These are phyloP conservation scores for Syzygium aqueum DNA, from an alignment of 345 rosid genomes.

Conservation along the genomic window DNA sequence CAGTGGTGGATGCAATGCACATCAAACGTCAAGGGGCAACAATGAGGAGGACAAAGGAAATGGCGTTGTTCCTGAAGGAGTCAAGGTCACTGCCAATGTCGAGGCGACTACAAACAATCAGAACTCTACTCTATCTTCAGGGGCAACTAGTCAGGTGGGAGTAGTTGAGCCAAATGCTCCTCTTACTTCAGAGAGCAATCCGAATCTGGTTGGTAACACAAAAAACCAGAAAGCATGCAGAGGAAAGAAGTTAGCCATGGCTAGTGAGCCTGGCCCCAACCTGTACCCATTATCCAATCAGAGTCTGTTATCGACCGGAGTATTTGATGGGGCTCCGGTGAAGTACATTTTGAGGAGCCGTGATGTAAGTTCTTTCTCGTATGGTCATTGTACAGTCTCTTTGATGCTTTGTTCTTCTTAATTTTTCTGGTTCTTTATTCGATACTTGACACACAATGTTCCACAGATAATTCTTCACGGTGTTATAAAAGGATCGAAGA, in stretches of 20 bases:
- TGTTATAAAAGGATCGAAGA: constrained; percentile 31
- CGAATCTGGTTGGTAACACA: constrained; percentile 1
- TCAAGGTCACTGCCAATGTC: constrained; percentile 16
- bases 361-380: constrained; percentile 20
- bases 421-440: not conserved
- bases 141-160: constrained; percentile 7
- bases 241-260: constrained; percentile 15
- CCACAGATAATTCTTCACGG: constrained; percentile 26
- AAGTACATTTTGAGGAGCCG: constrained; percentile 45
- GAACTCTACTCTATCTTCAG: constrained; percentile 17
- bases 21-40: constrained; percentile 6
- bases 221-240: not conserved
- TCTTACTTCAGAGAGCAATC: not conserved
- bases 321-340: constrained; percentile 53
- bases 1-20: not conserved
- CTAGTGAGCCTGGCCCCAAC: constrained; percentile 26
- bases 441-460: not conserved
- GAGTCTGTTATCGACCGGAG: constrained; percentile 48
- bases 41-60: constrained; percentile 11
- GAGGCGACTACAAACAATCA: constrained; percentile 12
- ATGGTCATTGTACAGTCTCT: not conserved
- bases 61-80: constrained; percentile 19
- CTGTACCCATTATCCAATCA: constrained; percentile 47
- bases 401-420: not conserved
- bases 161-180: constrained; percentile 10